Base-by-base conservation (phyloP, 208 protist species). In the Angomonas deanei region DNA sequence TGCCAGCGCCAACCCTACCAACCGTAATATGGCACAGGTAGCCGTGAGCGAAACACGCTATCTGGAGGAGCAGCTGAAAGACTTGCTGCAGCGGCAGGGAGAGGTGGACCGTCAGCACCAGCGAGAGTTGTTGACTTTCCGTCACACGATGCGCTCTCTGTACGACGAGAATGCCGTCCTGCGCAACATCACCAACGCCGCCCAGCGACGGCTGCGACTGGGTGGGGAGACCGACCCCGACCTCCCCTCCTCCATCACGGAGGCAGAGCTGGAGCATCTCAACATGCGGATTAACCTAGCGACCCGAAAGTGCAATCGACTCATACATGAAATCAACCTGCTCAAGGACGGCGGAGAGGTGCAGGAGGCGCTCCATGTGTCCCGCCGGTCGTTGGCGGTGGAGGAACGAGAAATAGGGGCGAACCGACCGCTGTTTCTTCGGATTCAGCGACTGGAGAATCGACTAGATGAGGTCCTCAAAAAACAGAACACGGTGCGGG, bases 371-470 rank as follows among this genome's bases (percentile, higher is more conserved):
- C 5, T 31, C 24, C 34, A 47, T 28, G 30, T 11, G 15, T 38
- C 24, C 28, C 34, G 34, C 10, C 59, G 34, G 32, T n/a, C 10
- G 19, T 11, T 26, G 17, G 10, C 53, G 21, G 56, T 60, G 4
- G 47, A 46, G 38, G 68, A 78, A n/a, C 19, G 49, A 0, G 33
- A 74, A 33, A 52, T 68, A n/a, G 61, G 66, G 0, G 80, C 78
- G 10, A 86, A 80, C 38, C 50, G 61, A 1, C 68, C 82, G n/a
- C 58, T 92, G 11, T 78, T 77, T 11, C 72, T 90, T 38, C 79
- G 93, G 36, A 95, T 97, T 49, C 76, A 93, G 32, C 78, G 68
- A 13, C 72, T 98, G 2, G 96, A 98, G 70, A 95, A 93, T 34
- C 66, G 72, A 27, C 70, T 98, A 0, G 87, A 98, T 66, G 88